Percentiles rank a stretch among this genome's conserved stretches.
Conservation (phyloP, 1,284 basidiomycete species). For the Cryptococcus hybrid region DNA sequence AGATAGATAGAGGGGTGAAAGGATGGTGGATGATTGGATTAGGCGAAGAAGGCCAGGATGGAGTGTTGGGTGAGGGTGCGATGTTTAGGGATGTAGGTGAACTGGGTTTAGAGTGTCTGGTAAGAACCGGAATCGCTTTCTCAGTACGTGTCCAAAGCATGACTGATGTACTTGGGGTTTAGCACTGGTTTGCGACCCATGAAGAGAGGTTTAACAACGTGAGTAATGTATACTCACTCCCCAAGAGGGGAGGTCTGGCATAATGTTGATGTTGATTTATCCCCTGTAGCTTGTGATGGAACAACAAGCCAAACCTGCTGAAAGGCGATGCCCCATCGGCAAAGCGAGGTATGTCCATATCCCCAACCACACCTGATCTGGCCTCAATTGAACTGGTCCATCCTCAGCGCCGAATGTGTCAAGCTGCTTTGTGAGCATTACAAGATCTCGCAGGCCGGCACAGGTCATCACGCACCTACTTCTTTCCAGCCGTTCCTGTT, state of each 20-base stretch:
- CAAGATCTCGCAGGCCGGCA: conserved; percentile 37
- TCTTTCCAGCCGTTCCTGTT: conserved; percentile 88
- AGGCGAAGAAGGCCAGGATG: conserved; percentile 54
- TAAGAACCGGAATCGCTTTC: conserved; percentile 42
- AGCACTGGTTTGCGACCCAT: conserved; percentile 68
- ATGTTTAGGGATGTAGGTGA: conserved; percentile 84
- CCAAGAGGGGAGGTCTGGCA: too few species aligned
- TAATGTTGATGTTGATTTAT: not conserved
- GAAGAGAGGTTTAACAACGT: conserved; percentile 84
- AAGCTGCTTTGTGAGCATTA: conserved; percentile 78
- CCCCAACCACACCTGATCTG: not conserved
- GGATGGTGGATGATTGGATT: conserved; percentile 53
- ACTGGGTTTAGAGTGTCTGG: conserved; percentile 80
- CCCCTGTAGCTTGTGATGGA: conserved; percentile 68
- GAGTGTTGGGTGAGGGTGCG: conserved; percentile 71
- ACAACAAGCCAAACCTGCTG: conserved; percentile 72
- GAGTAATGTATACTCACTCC: conserved; percentile 6
- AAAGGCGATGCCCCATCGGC: conserved; percentile 80
- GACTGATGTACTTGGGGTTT: conserved; percentile 6
- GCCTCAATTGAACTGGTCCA: too few species aligned
- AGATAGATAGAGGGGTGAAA: conserved; percentile 17
- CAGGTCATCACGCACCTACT: conserved; percentile 55
- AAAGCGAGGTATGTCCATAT: conserved; percentile 55
- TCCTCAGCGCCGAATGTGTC: conserved; percentile 52
- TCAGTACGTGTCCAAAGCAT: not conserved